Evolutionary conservation across 2,329 filamentous ascomycete species (phyloP), one percentile per base, ranked within the genome.

Genomic region (Diaporthe destruens): DNA sequence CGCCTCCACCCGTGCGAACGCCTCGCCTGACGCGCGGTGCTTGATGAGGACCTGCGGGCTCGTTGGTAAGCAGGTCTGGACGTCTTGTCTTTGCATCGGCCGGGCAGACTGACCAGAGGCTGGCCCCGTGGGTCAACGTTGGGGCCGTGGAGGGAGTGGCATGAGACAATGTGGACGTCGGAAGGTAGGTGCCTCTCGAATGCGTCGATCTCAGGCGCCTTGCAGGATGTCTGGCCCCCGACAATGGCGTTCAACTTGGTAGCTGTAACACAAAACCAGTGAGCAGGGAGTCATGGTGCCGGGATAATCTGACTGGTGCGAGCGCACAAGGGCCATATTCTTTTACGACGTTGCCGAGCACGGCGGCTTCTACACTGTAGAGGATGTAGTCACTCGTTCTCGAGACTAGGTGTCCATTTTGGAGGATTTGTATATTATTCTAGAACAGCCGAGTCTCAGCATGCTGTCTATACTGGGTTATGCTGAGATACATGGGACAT

Each of bases 351-450:
- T 88, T 89, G 81, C 94, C 93, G 82, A 99, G 97, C 76, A 92
- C 90, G 78, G 95, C 94, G 75, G 96, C 96, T 84, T 98, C 96
- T 83, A 99, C 96, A 84, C 93, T 97, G 88, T 99, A 99, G 81
- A 99, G 95, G 85, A 98, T 98, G 83, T 95, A 98, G 88, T 98
- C 96, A 91, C 95, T 98, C 83, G 92, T 91, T 84, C 96, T 92
- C 78, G 96, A 98, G 78, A 99, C 96, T 82, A 96, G 89, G 85
- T 98, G 95, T 78, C 97, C 97, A 89, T 98, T 98, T 82, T 90
- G 92, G 81, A 96, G 91, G 79, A 99, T 96, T 83, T 93, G 91
- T 87, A 99, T 87, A 86, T 91, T 91, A 81, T 89, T 92, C 96
- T 95, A 91, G 85, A 85, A 81, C 78, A 82, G 73, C 68, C 20